Conservation (phyloP, 2,329 filamentous ascomycete species). For the Furcasterigmium furcatum region DNA sequence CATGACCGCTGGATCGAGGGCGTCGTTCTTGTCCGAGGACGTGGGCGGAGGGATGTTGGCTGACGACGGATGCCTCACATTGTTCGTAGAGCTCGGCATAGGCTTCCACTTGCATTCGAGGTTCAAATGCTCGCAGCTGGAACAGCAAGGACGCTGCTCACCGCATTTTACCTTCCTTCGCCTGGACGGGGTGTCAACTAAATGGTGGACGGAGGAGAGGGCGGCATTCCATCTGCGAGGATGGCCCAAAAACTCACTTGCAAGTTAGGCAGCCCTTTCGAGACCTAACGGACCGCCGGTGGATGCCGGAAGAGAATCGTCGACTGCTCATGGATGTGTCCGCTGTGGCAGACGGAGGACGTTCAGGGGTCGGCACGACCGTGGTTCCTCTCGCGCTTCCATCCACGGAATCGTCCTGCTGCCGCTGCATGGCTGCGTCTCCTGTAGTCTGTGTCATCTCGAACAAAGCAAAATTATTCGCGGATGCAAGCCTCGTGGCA, state of each 20-base stretch:
- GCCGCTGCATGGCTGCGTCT: too few relatives aligned
- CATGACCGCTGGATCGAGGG: conserved; percentile 18
- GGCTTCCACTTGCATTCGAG: conserved; percentile 49
- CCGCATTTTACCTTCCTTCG: conserved; percentile 53
- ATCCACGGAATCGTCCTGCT: too few relatives aligned
- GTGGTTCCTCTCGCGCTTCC: too few relatives aligned
- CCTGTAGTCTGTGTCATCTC: too few relatives aligned
- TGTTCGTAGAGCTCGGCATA: conserved; percentile 11
- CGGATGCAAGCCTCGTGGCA: too few relatives aligned
- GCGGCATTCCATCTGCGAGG: too few relatives aligned
- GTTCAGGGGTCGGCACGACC: too few relatives aligned
- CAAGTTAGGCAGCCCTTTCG: conserved; percentile 46
- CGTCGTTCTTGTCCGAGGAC: conserved; percentile 23
- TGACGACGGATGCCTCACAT: conserved; percentile 12
- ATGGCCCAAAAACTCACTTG: conserved; percentile 25
- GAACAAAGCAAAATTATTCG: too few relatives aligned
- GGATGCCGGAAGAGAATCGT: too few relatives aligned
- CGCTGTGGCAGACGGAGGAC: too few relatives aligned
- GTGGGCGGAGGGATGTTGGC: conserved; percentile 13
- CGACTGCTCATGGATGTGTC: too few relatives aligned
- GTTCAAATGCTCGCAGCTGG: conserved; percentile 49
- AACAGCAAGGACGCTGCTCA: conserved; percentile 49
- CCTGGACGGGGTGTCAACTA: conserved; percentile 25
- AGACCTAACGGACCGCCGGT: conserved; percentile 18
- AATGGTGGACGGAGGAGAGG: conserved; percentile 1